Conservation (phyloP, 371 early-diverging fungal species). For the Amoeboradix gromovi region DNA sequence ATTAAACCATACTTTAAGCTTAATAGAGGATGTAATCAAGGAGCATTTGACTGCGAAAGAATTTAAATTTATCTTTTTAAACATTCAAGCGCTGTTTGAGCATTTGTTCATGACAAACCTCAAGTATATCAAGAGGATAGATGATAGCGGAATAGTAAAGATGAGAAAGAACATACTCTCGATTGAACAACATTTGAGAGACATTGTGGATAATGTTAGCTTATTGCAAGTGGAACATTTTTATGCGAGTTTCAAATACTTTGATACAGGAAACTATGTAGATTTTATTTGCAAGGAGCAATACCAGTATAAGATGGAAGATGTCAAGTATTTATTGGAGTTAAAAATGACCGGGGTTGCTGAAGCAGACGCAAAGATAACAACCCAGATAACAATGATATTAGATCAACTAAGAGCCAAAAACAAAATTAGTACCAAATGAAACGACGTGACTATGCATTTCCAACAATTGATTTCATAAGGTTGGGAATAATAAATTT, state of each 20-base stretch:
- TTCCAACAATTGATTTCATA: too few relatives aligned
- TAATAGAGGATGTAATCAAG: background rate
- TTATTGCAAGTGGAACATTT: background rate
- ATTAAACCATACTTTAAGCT: background rate
- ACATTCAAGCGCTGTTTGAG: background rate
- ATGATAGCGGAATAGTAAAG: background rate
- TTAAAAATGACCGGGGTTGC: background rate
- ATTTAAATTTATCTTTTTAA: background rate
- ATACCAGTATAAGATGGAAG: background rate
- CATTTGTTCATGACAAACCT: background rate
- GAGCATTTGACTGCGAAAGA: background rate
- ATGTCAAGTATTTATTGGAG: background rate
- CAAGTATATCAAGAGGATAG: background rate
- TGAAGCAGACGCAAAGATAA: background rate
- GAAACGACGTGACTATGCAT: too few relatives aligned
- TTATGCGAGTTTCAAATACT: background rate
- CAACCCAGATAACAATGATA: background rate
- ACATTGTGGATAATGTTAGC: background rate
- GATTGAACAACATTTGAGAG: background rate
- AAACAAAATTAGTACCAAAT: too few relatives aligned
- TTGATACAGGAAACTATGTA: background rate
- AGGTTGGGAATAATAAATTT: too few relatives aligned
- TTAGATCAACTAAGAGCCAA: background rate
- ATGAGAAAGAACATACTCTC: background rate
- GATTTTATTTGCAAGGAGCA: background rate